Base-by-base conservation (phyloP, 2,329 filamentous ascomycete species). In the Microcyclosporella mali region DNA sequence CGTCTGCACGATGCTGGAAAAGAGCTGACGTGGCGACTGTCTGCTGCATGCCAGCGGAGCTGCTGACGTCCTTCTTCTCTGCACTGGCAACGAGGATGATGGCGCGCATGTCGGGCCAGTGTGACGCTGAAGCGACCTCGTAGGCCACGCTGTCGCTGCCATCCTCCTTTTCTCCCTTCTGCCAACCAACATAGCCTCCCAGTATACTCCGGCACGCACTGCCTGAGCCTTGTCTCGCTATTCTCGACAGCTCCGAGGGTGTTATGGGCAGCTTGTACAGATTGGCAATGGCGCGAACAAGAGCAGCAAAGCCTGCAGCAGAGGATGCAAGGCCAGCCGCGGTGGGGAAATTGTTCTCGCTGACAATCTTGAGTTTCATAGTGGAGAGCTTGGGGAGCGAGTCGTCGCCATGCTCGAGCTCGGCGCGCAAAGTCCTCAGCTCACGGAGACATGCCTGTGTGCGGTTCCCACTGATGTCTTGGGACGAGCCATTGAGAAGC, bases 281-380 rank as follows among this genome's bases (percentile, higher is more conserved):
- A 65, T 97, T 79, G 28, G 92, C 92, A 56, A 98, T 87, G 52
- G 87, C 89, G 45, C 88, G 79, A 15, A 97, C 77, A 1, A 82
- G 69, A 10, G 79, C 78, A 28, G 79, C 79, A 55, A 82, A 80
- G 17, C 79, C 79, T n/a, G 79, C 78, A n/a, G 78, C 79, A 16
- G 72, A 74, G 53, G 72, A 75, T 31, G 78, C 78, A 19, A 98
- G 81, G 6, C 92, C 92, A 3, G 92, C 92, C 18, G 92, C 92
- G 2, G 92, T 98, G 51, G 92, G 92, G 76, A 98, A 98, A 77
- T 98, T 98, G 77, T 98, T 98, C 72, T 92, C 85, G 44, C 86
- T 92, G 43, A 95, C 88, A 53, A 98, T 83, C 57, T 83, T 85
- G 49, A 98, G 79, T 27, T 85, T 81, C 59, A 85, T 74, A 39